These are phyloP conservation scores for Coelastrella sp. DNA, from an alignment of 139 green algal species.

Conservation along the genomic window DNA sequence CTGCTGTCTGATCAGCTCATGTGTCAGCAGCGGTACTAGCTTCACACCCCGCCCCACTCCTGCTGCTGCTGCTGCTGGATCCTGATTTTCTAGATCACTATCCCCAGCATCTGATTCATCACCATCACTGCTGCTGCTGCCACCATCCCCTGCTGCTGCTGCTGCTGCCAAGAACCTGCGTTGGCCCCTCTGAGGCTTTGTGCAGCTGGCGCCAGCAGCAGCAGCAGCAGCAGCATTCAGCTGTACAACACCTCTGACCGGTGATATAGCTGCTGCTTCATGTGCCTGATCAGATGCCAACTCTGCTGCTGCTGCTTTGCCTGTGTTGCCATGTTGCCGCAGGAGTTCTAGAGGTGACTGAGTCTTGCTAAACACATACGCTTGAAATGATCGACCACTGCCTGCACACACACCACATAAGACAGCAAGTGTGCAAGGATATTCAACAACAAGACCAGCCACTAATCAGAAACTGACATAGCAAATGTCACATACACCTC, in stretches of 20 bases:
- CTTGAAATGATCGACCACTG: constrained; percentile 84
- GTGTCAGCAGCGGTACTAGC: constrained; percentile 12
- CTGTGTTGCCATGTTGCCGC: not conserved
- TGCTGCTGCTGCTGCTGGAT: not conserved
- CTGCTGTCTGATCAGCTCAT: not conserved
- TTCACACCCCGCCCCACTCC: not conserved
- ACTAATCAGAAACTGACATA: not conserved
- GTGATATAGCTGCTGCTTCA: not conserved
- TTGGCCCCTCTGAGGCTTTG: not conserved
- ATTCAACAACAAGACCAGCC: too few species aligned
- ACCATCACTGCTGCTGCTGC: not conserved
- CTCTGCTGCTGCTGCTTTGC: constrained; percentile 9
- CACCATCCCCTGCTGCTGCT: not conserved
- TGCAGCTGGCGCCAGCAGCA: not conserved
- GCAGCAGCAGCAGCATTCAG: not conserved
- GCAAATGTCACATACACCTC: too few species aligned
- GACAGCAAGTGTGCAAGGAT: too few species aligned
- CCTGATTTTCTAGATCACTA: not conserved
- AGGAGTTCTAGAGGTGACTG: constrained; percentile 27
- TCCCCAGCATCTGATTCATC: not conserved
- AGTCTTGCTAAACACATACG: constrained; percentile 85
- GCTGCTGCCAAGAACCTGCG: not conserved
- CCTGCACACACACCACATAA: constrained; percentile 59
- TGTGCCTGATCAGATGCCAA: not conserved
- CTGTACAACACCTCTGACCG: not conserved